These are phyloP conservation scores for Lablab purpureus DNA, from an alignment of 306 rosid genomes.

Conservation along the genomic window DNA sequence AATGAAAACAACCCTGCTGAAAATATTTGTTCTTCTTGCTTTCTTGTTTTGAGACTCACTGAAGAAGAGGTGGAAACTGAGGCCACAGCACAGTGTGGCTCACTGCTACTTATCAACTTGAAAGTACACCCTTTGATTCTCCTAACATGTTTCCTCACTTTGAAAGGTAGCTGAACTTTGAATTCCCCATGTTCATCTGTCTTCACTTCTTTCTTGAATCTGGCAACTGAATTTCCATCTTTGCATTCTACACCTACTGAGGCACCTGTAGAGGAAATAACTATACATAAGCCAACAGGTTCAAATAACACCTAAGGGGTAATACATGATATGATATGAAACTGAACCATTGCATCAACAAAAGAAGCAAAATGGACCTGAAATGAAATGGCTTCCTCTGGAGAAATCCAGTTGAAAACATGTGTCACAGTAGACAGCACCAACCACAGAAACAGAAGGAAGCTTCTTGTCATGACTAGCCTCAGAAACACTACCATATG, in stretches of 20 bases:
- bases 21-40: slow-evolving; percentile 63
- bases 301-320: background rate
- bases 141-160: slow-evolving; percentile 62
- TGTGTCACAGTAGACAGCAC: slow-evolving; percentile 86
- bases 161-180: slow-evolving; percentile 72
- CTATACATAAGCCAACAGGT: slow-evolving; percentile 10
- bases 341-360: background rate
- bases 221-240: slow-evolving; percentile 51
- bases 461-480: slow-evolving; percentile 52
- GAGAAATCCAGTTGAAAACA: slow-evolving; percentile 68
- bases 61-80: slow-evolving; percentile 65
- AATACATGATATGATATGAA: background rate
- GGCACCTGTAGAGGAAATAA: slow-evolving; percentile 64
- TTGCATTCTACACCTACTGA: slow-evolving; percentile 83
- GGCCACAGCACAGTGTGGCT: slow-evolving; percentile 76
- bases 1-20: slow-evolving; percentile 90
- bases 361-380: slow-evolving; percentile 56
- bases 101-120: slow-evolving; percentile 68
- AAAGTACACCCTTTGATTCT: slow-evolving; percentile 74
- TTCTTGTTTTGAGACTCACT: slow-evolving; percentile 62
- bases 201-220: slow-evolving; percentile 64
- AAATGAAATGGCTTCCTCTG: slow-evolving; percentile 67
- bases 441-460: slow-evolving; percentile 70
- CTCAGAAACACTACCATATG: slow-evolving; percentile 50
- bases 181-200: slow-evolving; percentile 80